phyloP scores from a whole-genome alignment of 2,329 filamentous ascomycete species.

The Macrophomina pseudophaseolina region DNA sequence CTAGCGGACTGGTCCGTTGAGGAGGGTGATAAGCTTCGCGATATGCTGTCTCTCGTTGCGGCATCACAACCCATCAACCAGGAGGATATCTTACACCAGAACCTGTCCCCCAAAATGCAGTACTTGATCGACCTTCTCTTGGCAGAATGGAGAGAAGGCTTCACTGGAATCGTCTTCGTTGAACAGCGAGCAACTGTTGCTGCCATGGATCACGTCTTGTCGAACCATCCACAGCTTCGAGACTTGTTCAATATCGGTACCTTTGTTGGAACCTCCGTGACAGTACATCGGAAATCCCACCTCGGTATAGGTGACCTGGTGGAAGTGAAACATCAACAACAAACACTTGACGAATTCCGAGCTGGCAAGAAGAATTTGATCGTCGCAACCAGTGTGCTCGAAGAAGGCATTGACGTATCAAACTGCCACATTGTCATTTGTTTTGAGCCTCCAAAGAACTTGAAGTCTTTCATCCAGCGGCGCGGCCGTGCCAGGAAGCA shows the following conservation, averaged over 20 bases:
- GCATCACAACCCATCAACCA: background rate
- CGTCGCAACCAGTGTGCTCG: slow-evolving; percentile 62
- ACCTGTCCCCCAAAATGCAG: slow-evolving; percentile 43
- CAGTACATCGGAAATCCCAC: slow-evolving; percentile 46
- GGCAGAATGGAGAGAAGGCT: slow-evolving; percentile 37
- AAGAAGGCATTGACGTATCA: slow-evolving; percentile 67
- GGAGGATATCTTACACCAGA: background rate
- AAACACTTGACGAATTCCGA: slow-evolving; percentile 60
- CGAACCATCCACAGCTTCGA: slow-evolving; percentile 37
- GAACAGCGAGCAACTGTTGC: slow-evolving; percentile 45
- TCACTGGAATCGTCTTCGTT: slow-evolving; percentile 44
- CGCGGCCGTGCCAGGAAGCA: slow-evolving; percentile 66
- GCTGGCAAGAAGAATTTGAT: slow-evolving; percentile 61
- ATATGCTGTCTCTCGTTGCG: background rate
- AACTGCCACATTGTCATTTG: slow-evolving; percentile 69
- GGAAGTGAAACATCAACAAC: slow-evolving; percentile 53
- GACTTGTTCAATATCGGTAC: slow-evolving; percentile 49
- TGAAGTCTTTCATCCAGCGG: slow-evolving; percentile 70
- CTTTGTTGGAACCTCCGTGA: slow-evolving; percentile 58
- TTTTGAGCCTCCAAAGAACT: slow-evolving; percentile 65
- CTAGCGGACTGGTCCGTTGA: slow-evolving; percentile 32
- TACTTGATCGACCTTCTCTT: slow-evolving; percentile 44
- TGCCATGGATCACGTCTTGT: slow-evolving; percentile 47
- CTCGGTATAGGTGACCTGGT: slow-evolving; percentile 53
- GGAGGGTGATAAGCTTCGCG: slow-evolving; percentile 44